Base-by-base conservation (phyloP, 495 filamentous ascomycete genomes). In the Chaetomium cochliodes region DNA sequence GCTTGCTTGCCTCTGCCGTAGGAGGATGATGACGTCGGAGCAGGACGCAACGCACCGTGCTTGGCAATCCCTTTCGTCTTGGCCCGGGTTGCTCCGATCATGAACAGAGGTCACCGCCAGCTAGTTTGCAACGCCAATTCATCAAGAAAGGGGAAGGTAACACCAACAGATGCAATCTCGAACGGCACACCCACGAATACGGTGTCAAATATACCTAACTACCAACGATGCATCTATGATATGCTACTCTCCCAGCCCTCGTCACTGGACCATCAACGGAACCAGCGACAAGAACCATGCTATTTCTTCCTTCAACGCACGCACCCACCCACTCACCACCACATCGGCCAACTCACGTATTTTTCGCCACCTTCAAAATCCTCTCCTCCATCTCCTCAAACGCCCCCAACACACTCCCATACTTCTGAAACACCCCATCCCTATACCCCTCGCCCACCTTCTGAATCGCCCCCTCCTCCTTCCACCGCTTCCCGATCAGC, bases 371-470 rank as follows among this genome's bases (percentile, higher is more conserved):
- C 65, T 74, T 73, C 76, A 96, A 73, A 23, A 92, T 84, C 69
- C 77, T 74, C 66, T 74, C 71, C 81, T 97, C 94, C 84, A 92
- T 88, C 78, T 86, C 80, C 75, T 87, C 86, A 76, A 98, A 94
- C 22, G 87, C 90, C 58, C 86, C 83, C 54, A 97, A 72, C 18
- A 90, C 88, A 52, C 80, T 81, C 22, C 88, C 91, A 77, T 98
- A 98, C 68, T 70, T 71, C 76, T 89, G 82, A 76, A 88, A 97
- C 9, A 88, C 75, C 0, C 84, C 89, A 69, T 84, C 77, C 67
- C 85, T 82, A 78, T 93, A 98, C 7, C 93, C 94, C 1, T 90
- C 87, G 20, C 84, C 90, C 52, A 97, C 87, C 80, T 85, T 92
- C 77, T 88, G 82, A 28, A 96, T 85, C 64, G 91, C 92, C 0